Evolutionary conservation across 305 asterid species (phyloP).

Genomic region (Withania somnifera): DNA sequence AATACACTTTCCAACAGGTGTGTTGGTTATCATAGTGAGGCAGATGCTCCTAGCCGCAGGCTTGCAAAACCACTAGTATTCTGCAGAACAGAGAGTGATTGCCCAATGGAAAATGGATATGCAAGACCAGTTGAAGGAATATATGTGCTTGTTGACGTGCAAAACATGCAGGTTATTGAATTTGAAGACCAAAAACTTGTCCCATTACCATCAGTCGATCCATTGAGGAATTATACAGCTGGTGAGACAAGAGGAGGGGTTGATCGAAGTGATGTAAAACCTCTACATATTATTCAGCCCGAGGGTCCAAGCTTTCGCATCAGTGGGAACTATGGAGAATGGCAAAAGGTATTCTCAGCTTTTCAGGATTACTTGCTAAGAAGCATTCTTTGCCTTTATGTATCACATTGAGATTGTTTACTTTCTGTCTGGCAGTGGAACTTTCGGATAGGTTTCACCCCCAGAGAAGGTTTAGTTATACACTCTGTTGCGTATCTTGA

Average conservation of each 20-base stretch:
- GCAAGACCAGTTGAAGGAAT: conserved; percentile 98
- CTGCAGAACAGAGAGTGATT: conserved; percentile 91
- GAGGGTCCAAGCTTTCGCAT: conserved; percentile 99
- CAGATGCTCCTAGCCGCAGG: conserved; percentile 84
- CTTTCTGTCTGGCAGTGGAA: conserved; percentile 61
- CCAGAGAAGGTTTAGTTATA: conserved; percentile 90
- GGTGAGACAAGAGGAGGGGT: conserved; percentile 94
- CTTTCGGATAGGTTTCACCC: conserved; percentile 88
- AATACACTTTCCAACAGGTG: conserved; percentile 47
- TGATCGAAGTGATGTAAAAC: conserved; percentile 90
- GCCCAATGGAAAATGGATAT: conserved; percentile 96
- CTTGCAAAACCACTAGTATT: conserved; percentile 94
- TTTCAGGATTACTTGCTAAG: background rate
- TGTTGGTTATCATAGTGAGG: conserved; percentile 81
- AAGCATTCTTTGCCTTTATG: background rate
- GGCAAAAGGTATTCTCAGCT: conserved; percentile 72
- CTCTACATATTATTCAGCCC: conserved; percentile 74
- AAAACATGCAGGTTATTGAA: conserved; percentile 80
- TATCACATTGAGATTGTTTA: background rate
- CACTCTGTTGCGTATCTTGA: conserved; percentile 94
- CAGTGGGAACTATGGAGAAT: conserved; percentile 69
- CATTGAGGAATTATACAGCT: conserved; percentile 82
- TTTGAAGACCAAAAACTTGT: conserved; percentile 92
- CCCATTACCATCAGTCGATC: conserved; percentile 97
- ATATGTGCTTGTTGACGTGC: conserved; percentile 84